Base-by-base conservation (phyloP, 129 eudicot species). In the Centella asiatica region DNA sequence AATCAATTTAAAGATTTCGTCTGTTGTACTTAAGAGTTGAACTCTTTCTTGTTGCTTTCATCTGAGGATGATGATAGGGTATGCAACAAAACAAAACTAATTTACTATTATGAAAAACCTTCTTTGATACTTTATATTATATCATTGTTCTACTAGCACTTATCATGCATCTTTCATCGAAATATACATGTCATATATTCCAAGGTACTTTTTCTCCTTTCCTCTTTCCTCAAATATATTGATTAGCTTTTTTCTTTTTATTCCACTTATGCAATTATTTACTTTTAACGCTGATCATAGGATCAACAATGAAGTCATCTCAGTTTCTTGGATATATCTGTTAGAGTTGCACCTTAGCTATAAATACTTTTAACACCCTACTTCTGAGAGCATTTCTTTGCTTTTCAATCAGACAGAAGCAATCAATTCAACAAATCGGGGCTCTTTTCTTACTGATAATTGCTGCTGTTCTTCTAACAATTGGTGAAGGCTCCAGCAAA, bases 401-500 rank as follows among this genome's bases (percentile, higher is more conserved):
- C 36, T 5, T 29, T 3, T 34, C 10, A 65, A 28, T 59, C 85
- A 92, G 99, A 80, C 99, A 92, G 69, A 92, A 73, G 66, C 99
- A 92, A 60, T 87, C 99, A 20, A 64, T 84, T 64, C 96, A 92
- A 82, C 99, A 92, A 80, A 70, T 87, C 61, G 99, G 99, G 77
- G 99, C 99, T 53, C 89, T 92, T 56, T 80, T 82, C 66, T 69
- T 92, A 73, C 77, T 92, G 77, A 78, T 92, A 45, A 55, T 92
- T 56, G 99, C 99, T 46, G 96, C 96, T 72, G 81, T 85, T 54
- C 96, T 92, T 72, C 75, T 92, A 67, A 87, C 96, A 60, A 68
- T 92, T 58, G 99, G 96, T 69, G 99, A 92, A 80, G 99, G 99
- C 44, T 84, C 95, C 44, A 80, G 86, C 78, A 92, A 87, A 76